Conservation (phyloP, 2,329 filamentous ascomycete species). For the Apiospora sp. region DNA sequence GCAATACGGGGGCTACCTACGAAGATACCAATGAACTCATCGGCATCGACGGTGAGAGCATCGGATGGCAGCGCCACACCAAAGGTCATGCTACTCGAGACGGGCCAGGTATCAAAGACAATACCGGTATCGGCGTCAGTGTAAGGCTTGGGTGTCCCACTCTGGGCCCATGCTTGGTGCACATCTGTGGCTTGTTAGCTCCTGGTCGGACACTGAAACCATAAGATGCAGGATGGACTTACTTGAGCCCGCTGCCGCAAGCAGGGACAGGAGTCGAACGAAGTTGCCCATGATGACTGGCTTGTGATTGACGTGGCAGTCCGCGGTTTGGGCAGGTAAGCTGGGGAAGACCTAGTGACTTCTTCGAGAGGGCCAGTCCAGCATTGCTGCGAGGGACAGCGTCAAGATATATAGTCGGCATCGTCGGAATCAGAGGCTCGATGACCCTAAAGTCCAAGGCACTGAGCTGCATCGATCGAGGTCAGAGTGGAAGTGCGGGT, state of each 20-base stretch:
- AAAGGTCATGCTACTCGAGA: conserved; percentile 57
- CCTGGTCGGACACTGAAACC: too few species aligned
- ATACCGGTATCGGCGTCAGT: conserved; percentile 54
- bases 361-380: not conserved
- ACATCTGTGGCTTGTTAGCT: too few species aligned
- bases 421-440: not conserved
- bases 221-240: not conserved
- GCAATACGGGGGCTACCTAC: not conserved
- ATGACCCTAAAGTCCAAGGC: not conserved
- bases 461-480: not conserved
- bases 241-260: conserved; percentile 23
- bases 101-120: conserved; percentile 59
- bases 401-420: not conserved
- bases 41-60: conserved; percentile 54
- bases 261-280: conserved; percentile 22
- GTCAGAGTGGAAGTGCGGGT: not conserved
- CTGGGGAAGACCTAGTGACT: not conserved
- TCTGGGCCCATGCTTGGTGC: conserved; percentile 27
- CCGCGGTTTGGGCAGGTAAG: not conserved
- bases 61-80: conserved; percentile 62
- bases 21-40: conserved; percentile 65
- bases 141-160: conserved; percentile 24
- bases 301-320: conserved; percentile 16
- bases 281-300: conserved; percentile 23
- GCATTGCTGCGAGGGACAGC: not conserved